Evolutionary conservation across 352 stramenopile species (phyloP).

Genomic region (Phytopythium boreale): DNA sequence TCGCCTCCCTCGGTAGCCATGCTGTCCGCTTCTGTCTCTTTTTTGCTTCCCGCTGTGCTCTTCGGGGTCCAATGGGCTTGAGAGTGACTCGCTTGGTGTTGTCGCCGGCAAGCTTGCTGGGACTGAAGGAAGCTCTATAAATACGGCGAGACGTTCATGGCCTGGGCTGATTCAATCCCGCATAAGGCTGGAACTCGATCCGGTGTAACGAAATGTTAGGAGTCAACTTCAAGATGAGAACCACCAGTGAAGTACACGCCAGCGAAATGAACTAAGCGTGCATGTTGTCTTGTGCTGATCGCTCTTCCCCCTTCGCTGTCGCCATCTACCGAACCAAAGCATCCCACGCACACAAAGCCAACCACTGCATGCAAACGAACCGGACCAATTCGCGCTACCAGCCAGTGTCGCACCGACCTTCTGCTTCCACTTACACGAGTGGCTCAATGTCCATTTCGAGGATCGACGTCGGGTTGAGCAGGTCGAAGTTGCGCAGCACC

Average conservation of each 20-base stretch:
- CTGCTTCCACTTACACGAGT: slow-evolving; percentile 81
- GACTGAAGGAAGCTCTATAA: background rate
- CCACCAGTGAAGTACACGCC: background rate
- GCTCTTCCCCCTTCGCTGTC: background rate
- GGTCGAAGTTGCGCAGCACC: slow-evolving; percentile 97
- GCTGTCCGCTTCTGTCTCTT: background rate
- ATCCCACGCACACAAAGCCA: background rate
- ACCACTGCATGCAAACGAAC: background rate
- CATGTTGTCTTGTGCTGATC: background rate
- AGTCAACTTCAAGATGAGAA: background rate
- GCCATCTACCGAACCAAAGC: background rate
- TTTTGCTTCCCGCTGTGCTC: background rate
- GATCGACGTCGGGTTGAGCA: slow-evolving; percentile 95
- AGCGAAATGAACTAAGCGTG: background rate
- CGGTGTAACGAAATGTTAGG: too few relatives aligned
- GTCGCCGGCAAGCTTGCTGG: background rate
- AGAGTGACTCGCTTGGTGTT: background rate
- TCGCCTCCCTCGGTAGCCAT: slow-evolving; percentile 21
- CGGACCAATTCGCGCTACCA: too few relatives aligned
- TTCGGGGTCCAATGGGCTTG: too few relatives aligned
- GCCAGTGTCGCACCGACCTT: too few relatives aligned
- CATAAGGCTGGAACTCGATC: background rate
- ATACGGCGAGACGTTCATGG: background rate
- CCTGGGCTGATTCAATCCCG: background rate
- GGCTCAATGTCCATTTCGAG: slow-evolving; percentile 98